Evolutionary conservation across 2,329 filamentous ascomycete genomes (phyloP), one percentile per base, ranked within the genome.

Genomic region (Colletotrichum noveboracense): DNA sequence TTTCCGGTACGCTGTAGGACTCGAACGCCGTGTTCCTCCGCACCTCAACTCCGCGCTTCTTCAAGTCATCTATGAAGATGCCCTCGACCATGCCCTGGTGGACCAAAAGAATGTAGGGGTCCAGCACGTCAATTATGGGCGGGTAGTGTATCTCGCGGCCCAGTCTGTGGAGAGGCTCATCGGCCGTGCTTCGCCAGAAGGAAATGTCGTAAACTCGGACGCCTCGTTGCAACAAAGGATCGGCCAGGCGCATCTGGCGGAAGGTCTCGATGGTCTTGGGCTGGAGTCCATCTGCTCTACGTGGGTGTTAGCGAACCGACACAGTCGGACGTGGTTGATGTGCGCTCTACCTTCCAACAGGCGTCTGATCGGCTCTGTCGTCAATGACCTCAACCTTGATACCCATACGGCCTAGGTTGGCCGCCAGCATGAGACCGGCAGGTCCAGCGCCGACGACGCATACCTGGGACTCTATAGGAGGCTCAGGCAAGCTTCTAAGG

Each of bases 231-330:
- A 95, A 83, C 34, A 95, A 83, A 3, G 90, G 86, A 77, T 95
- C 93, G n/a, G 91, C 92, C n/a, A 95, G 85, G 38, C 93, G 88
- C 87, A 95, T 91, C 84, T 95, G 93, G 77, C 91, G 90, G 79
- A 95, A 90, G 0, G 94, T 95, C 85, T 95, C 94, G 79, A 96
- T 94, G 1, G 93, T 94, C 84, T 95, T 95, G 60, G 94, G 94
- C 80, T 95, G 94, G 68, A 95, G 86, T 55, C 94, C 94, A 82
- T 95, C 94, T 77, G 93, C 93, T 82, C 88, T 89, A 79, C 72
- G 62, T 65, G 24, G 52, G 65, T 55, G 43, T 75, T 62, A 72
- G 66, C 64, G 34, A 34, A 34, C 48, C 36, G 69, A 26, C 48
- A 24, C 26, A 26, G 10, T 30, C 24, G 16, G 16, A 36, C 12